Percentiles rank a stretch among this genome's conserved stretches.
phyloP scores from a whole-genome alignment of 306 rosid genomes.

The Herpetospermum pedunculosum region DNA sequence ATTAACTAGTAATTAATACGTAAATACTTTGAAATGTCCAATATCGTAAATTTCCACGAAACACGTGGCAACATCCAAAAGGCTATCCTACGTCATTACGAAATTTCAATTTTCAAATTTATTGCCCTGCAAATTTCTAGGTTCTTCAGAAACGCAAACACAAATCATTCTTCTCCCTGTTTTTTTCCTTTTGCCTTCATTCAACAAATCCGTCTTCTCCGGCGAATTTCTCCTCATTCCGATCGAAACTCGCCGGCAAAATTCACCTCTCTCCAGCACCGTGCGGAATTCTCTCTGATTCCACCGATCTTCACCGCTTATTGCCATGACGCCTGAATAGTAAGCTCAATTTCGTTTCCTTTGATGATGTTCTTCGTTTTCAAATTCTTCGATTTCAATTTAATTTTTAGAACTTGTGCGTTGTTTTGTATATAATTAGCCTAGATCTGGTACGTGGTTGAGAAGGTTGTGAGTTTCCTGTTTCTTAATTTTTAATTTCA shows the following conservation, averaged over 20 bases:
- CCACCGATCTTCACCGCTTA: constrained; percentile 12
- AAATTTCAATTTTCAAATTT: not conserved
- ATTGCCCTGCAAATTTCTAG: not conserved
- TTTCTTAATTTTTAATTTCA: not conserved
- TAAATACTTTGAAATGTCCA: not conserved
- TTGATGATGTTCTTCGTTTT: not conserved
- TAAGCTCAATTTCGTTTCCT: constrained; percentile 27
- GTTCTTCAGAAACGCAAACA: not conserved
- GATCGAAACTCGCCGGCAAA: constrained; percentile 22
- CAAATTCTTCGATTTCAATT: not conserved
- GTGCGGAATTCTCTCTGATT: constrained; percentile 10
- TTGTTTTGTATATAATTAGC: constrained; percentile 1
- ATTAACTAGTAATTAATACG: not conserved
- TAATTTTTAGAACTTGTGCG: not conserved
- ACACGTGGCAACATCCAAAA: not conserved
- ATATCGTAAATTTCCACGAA: not conserved
- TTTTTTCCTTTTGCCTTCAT: not conserved
- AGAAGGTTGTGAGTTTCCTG: not conserved
- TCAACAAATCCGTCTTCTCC: constrained; percentile 20
- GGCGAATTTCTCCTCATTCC: constrained; percentile 20
- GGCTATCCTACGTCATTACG: constrained; percentile 2
- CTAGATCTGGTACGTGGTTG: constrained; percentile 24
- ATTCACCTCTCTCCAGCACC: not conserved
- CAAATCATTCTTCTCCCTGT: not conserved
- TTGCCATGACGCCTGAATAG: constrained; percentile 95